Conservation (phyloP, 306 rosid genomes). For the Citrullus mucosospermus region DNA sequence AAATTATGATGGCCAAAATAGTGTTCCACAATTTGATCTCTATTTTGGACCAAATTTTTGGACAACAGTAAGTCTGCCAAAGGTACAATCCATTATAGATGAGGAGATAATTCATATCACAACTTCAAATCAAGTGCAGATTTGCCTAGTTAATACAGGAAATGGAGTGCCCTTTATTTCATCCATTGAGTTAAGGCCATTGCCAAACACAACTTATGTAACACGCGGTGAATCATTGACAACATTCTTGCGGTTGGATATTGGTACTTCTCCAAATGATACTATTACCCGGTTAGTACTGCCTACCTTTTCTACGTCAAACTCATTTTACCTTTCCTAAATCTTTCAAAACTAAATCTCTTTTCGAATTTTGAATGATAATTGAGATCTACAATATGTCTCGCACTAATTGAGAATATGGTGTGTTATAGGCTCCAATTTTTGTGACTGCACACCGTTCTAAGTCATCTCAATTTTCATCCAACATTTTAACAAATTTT, state of each 20-base stretch:
- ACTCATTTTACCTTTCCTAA: too few relatives aligned
- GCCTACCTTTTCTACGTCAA: too few relatives aligned
- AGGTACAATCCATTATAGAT: neutral
- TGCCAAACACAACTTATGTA: conserved; percentile 1
- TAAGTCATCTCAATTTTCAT: too few relatives aligned
- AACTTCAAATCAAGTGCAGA: neutral
- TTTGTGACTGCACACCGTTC: too few relatives aligned
- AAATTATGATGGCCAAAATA: conserved; percentile 2
- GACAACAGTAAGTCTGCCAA: neutral
- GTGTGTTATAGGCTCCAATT: too few relatives aligned
- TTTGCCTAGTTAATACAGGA: conserved; percentile 13
- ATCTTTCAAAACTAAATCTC: too few relatives aligned
- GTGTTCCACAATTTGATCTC: conserved; percentile 8
- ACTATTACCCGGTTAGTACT: neutral
- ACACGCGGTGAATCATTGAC: conserved; percentile 4
- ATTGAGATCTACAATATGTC: too few relatives aligned
- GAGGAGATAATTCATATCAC: conserved; percentile 15
- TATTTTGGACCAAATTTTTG: conserved; percentile 1
- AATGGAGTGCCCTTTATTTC: conserved; percentile 13
- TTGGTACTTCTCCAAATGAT: neutral
- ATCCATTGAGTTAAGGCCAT: conserved; percentile 14
- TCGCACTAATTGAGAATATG: too few relatives aligned
- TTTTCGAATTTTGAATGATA: too few relatives aligned
- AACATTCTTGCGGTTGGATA: conserved; percentile 1
- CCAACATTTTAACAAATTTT: too few relatives aligned